Base-by-base conservation (phyloP, 1,139 yeast species). In the Kluyveromyces sp. region DNA sequence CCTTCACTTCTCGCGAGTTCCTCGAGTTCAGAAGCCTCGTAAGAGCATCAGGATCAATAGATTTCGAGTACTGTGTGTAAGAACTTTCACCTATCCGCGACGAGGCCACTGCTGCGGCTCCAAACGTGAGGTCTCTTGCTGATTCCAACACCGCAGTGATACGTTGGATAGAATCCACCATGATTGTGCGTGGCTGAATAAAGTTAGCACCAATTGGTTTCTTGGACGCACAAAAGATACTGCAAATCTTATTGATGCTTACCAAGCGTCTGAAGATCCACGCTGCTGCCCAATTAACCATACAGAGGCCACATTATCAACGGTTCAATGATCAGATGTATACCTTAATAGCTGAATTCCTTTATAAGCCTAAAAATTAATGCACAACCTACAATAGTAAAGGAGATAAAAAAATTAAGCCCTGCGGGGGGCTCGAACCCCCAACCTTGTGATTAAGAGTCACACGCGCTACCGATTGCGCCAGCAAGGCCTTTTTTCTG, bases 81-180 rank as follows among this genome's bases (percentile, higher is more conserved):
- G 74, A 69, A 1, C 83, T 70, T 44, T 79, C 83, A 1, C 82
- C 75, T 37, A 80, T 64, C 46, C 78, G 66, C 2, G 86, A 75
- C 0, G 92, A 76, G 0, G 92, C 94, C 3, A 85, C 78, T 0
- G 79, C 81, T 0, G 94, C 94, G 1, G 94, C 94, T 54, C 84
- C 94, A 45, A 83, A 69, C 4, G 94, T 83, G 53, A 84, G 65
- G 52, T 81, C 89, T 52, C 79, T 76, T 1, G 96, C 96, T 25
- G 89, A 79, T 64, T 85, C 95, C 49, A 88, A 73, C 61, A 79
- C 74, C 4, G 76, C 71, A 2, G 82, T 73, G 48, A 79, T 66
- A 44, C 71, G 68, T 22, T 69, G 60, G 36, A 75, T 65, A 3
- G 80, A 69, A 48, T 76, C 82, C 2, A 74, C 69, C 82, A 76